Conservation (phyloP, 176 grass and related monocot species). For the Microstegium vimineum region DNA sequence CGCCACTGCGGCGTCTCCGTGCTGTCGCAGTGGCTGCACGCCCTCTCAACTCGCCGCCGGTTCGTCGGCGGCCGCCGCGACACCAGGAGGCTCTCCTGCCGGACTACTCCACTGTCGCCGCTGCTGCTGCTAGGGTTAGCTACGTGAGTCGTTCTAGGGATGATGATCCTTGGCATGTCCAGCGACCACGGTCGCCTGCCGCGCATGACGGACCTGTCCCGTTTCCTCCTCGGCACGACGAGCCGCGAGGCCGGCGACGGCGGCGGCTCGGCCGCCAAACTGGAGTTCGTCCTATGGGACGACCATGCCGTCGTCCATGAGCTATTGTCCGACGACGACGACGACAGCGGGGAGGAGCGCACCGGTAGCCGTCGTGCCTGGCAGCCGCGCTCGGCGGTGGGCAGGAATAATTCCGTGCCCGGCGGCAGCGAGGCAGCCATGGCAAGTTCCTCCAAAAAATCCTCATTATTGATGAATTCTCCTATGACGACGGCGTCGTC, state of each 20-base stretch:
- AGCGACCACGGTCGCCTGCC: background rate
- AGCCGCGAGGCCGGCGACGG: background rate
- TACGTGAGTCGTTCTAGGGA: background rate
- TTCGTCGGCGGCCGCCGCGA: background rate
- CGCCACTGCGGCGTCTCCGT: constrained; percentile 57
- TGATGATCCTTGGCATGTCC: background rate
- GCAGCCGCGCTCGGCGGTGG: background rate
- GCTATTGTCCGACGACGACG: background rate
- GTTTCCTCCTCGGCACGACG: background rate
- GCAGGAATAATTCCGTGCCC: background rate
- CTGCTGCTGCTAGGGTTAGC: background rate
- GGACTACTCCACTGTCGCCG: background rate
- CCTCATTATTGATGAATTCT: background rate
- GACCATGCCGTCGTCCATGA: background rate
- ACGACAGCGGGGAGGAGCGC: background rate
- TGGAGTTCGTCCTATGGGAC: background rate
- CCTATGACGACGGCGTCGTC: background rate
- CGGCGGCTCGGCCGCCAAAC: background rate
- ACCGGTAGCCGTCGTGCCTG: background rate
- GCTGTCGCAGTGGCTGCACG: constrained; percentile 34
- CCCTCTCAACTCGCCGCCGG: background rate
- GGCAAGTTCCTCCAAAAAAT: background rate
- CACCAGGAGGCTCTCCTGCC: background rate
- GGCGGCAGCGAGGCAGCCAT: background rate
- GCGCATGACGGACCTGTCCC: background rate